These are phyloP conservation scores for Annulohypoxylon nitens DNA, from an alignment of 495 filamentous ascomycete species.

Conservation along the genomic window DNA sequence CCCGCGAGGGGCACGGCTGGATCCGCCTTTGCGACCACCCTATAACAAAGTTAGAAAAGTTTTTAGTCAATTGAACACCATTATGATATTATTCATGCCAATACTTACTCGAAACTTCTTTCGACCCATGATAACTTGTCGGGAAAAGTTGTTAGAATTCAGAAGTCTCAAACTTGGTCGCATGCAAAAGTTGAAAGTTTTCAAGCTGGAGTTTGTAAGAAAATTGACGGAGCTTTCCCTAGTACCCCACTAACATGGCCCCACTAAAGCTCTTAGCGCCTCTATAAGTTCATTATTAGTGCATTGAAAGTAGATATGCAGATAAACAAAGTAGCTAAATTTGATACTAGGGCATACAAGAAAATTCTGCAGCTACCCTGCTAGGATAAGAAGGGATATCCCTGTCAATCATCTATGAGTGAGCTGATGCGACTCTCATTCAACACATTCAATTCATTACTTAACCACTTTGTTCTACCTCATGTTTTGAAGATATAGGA, in stretches of 20 bases:
- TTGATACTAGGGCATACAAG: neutral
- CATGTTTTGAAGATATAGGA: neutral
- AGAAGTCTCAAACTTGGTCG: conserved; percentile 7
- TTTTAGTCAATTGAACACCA: neutral
- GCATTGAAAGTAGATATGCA: conserved; percentile 3
- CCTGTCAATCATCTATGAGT: neutral
- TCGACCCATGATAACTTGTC: conserved; percentile 48
- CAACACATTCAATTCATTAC: neutral
- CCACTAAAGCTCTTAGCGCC: conserved; percentile 29
- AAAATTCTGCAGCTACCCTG: neutral
- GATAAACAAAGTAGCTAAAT: neutral
- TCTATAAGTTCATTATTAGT: conserved; percentile 3
- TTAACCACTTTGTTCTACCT: neutral
- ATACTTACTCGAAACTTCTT: conserved; percentile 48
- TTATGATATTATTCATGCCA: neutral
- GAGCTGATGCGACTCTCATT: too few species aligned
- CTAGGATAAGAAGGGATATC: neutral
- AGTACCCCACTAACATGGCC: conserved; percentile 33
- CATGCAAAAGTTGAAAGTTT: conserved; percentile 33
- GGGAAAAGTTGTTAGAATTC: conserved; percentile 8
- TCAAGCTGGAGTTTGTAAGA: conserved; percentile 17
- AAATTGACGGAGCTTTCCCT: conserved; percentile 17
- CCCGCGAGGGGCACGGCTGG: conserved; percentile 42
- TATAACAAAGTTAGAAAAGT: conserved; percentile 34
- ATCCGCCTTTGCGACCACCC: conserved; percentile 50